Conservation (phyloP, 371 early-diverging fungal species). For the Rhizopus stolonifer region DNA sequence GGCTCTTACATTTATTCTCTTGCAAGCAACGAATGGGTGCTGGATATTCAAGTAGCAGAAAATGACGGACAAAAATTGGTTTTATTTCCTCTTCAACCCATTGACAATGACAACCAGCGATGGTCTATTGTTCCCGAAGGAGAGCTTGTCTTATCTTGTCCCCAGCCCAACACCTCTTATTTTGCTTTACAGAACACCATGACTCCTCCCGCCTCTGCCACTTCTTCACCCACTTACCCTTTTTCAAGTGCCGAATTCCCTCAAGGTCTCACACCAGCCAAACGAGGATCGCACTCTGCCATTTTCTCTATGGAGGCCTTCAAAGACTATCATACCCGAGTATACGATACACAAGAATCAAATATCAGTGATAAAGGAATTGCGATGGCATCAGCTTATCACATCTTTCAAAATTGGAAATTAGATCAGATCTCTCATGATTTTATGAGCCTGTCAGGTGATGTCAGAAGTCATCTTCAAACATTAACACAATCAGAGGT, state of each 20-base stretch:
- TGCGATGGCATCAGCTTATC: slow-evolving; percentile 53
- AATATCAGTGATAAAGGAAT: slow-evolving; percentile 46
- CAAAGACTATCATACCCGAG: slow-evolving; percentile 36
- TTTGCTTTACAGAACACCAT: slow-evolving; percentile 8
- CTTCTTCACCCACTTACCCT: slow-evolving; percentile 19
- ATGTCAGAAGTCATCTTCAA: slow-evolving; percentile 21
- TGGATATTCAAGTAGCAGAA: slow-evolving; percentile 35
- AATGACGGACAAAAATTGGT: slow-evolving; percentile 31
- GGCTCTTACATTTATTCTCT: slow-evolving; percentile 40
- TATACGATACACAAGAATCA: slow-evolving; percentile 26
- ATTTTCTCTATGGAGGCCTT: slow-evolving; percentile 31
- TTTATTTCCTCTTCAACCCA: slow-evolving; percentile 38
- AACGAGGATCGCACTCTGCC: slow-evolving; percentile 46
- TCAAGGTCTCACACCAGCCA: slow-evolving; percentile 40
- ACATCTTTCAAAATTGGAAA: slow-evolving; percentile 45
- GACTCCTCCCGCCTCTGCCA: slow-evolving; percentile 27
- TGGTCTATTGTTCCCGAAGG: slow-evolving; percentile 44
- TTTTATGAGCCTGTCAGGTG: slow-evolving; percentile 12
- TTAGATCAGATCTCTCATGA: slow-evolving; percentile 26
- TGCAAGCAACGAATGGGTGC: slow-evolving; percentile 45
- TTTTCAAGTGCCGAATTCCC: slow-evolving; percentile 15
- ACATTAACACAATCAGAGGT: slow-evolving; percentile 25
- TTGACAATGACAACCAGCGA: slow-evolving; percentile 47
- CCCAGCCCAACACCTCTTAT: slow-evolving; percentile 7
- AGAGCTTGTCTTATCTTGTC: slow-evolving; percentile 12